Base-by-base conservation (phyloP, 2,329 filamentous ascomycete genomes). In the Hyphodiscus sp. region DNA sequence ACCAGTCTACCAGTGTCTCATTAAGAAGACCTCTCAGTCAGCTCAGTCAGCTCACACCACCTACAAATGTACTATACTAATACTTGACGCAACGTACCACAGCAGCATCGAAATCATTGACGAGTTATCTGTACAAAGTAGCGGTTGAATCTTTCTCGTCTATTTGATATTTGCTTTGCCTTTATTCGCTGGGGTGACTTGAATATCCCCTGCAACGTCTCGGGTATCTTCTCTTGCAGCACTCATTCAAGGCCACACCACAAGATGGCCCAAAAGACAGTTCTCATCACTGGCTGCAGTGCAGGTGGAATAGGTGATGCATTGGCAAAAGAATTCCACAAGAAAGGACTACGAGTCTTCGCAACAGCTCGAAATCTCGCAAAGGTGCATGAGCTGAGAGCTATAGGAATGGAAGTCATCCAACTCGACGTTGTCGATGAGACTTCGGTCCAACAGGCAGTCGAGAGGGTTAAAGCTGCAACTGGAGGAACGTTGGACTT, bases 401-500 rank as follows among this genome's bases (percentile, higher is more conserved):
- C 41, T 15, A 19, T 54, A 1, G 42, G 45, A 13, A 11, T 76
- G 33, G 67, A 71, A 19, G 66, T 68, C 15, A 53, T 75, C 18
- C 23, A 61, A 1, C 64, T 76, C 0, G 74, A 76, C 53, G 70
- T 75, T 2, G 70, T 66, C 64, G 16, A 33, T 6, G 19, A 60
- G 4, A 58, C 63, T 1, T 72, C 67, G 0, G 68, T 76, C 49
- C 51, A 50, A 0, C 44, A 52, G 2, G 65, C 67, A 1, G 65
- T 68, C 20, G 57, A 59, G 6, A 53, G 63, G 13, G 65, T 76
- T 38, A 51, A 61, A 7, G 50, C 49, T 11, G 61, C 65, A 13
- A 69, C 69, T 0, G 68, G 68, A n/a, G 69, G 69, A 19, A 68
- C 56, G 20, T 65, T 76, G 11, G 69, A 75, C 53, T 65, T 73